Base-by-base conservation (phyloP, 371 early-diverging fungal species). In the Mucor mucedo region DNA sequence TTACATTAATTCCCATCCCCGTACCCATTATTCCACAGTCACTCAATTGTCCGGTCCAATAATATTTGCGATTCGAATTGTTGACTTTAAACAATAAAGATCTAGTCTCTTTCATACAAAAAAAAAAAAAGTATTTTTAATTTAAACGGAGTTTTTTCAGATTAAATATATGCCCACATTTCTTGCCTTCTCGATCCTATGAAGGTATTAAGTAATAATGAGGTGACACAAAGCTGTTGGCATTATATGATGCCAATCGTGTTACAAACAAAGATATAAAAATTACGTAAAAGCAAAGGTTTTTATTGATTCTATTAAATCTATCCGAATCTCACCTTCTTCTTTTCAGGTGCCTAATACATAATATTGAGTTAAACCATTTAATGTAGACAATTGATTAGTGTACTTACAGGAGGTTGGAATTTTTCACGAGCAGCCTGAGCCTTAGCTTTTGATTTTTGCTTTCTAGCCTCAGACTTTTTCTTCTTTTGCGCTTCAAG, bases 401-500 rank as follows among this genome's bases (percentile, higher is more conserved):
- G 0, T 0, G 27, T 9, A 50, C 60, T 59, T 59, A 64, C 65
- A 28, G 39, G 13, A 32, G 59, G 54, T 27, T 40, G 38, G 14
- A 8, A n/a, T 13, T 63, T 63, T 55, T 55, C n/a, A 35, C 45
- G 49, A 35, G 47, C 62, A 39, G 56, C 47, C n/a, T 69, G 55
- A 16, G 56, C 16, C 42, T 50, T 49, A 47, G 45, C 44, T 3
- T 60, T 69, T 16, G 27, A n/a, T n/a, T 65, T 70, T 47, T 54
- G 55, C 30, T 70, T 70, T 52, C 42, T 70, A 7, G 65, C 61
- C 32, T 70, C 65, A 16, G 21, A 13, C 29, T 49, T 70, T 45
- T 70, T 70, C 40, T 70, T 65, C 39, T 58, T 65, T 40, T 70
- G 61, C 4, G 61, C 58, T n/a, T 65, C 58, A 6, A 70, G 40